Evolutionary conservation across 1,284 basidiomycete species (phyloP).

Genomic region (Ceratobasidium theobromae): DNA sequence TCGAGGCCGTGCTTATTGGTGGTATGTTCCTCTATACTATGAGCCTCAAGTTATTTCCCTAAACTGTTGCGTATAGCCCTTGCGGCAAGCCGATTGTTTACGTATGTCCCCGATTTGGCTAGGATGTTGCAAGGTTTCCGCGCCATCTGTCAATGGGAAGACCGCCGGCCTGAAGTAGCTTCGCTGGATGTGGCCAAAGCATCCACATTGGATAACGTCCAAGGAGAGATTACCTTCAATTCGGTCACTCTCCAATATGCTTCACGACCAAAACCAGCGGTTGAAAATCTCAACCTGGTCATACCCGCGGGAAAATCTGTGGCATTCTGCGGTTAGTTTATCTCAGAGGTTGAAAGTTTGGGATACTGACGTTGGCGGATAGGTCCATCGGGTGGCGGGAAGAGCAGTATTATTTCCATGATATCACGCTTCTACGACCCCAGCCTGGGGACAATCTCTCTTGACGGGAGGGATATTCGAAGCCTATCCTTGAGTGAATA

Average conservation of each 20-base stretch:
- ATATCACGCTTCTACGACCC: conserved; percentile 49
- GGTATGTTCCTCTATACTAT: conserved; percentile 17
- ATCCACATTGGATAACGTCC: background rate
- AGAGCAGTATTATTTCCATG: conserved; percentile 42
- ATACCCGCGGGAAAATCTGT: conserved; percentile 40
- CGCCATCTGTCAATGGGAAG: too few species aligned
- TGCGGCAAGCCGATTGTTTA: background rate
- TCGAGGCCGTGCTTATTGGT: conserved; percentile 47
- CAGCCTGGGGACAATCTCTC: conserved; percentile 42
- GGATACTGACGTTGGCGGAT: conserved; percentile 19
- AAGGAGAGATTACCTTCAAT: conserved; percentile 34
- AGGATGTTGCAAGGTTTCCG: too few species aligned
- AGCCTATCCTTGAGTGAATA: conserved; percentile 42
- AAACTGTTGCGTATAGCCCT: background rate
- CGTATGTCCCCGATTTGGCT: too few species aligned
- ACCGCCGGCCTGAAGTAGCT: conserved; percentile 38
- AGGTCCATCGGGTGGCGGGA: conserved; percentile 39
- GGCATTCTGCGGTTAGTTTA: conserved; percentile 41
- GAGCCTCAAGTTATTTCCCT: background rate
- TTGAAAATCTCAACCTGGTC: conserved; percentile 37
- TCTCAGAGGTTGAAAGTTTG: background rate
- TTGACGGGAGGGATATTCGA: conserved; percentile 46
- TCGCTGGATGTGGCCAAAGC: conserved; percentile 1
- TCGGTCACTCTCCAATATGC: conserved; percentile 41
- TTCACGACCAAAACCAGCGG: conserved; percentile 38